Evolutionary conservation across 805 yeast species (phyloP).

Genomic region (Sugiyamaella valdiviana): DNA sequence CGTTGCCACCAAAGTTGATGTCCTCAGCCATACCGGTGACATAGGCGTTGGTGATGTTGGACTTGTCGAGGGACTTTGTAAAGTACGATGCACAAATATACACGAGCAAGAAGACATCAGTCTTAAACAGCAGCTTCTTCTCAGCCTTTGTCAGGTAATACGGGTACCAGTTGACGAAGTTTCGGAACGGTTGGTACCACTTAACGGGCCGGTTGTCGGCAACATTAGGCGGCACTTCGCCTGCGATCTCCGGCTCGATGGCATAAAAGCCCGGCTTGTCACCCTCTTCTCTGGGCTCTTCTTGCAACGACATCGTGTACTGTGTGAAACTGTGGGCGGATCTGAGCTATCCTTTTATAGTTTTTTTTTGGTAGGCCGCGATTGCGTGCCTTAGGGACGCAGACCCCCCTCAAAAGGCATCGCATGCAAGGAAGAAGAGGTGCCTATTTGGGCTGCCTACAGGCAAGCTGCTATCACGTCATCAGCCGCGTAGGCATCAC

Average conservation of each 20-base stretch:
- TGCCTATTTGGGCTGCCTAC: neutral
- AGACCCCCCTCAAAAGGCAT: neutral
- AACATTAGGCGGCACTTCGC: neutral
- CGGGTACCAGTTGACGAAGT: conserved; percentile 31
- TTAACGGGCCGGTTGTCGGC: neutral
- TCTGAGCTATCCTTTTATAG: neutral
- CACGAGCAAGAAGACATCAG: conserved; percentile 30
- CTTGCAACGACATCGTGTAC: neutral
- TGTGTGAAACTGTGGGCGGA: neutral
- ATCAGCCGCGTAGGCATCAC: neutral
- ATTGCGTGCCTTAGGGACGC: too few species aligned
- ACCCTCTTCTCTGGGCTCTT: neutral
- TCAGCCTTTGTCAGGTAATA: conserved; percentile 23
- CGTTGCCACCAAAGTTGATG: conserved; percentile 38
- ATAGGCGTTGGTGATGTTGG: conserved; percentile 47
- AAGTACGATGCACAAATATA: conserved; percentile 36
- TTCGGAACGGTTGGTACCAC: conserved; percentile 27
- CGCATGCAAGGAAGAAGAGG: neutral
- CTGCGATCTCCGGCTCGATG: neutral
- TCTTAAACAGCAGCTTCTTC: conserved; percentile 30
- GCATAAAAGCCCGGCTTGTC: neutral
- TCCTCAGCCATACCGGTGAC: conserved; percentile 53
- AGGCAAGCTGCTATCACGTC: neutral
- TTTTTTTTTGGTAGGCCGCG: too few species aligned
- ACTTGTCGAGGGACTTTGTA: conserved; percentile 47